These are phyloP conservation scores for Phytopythium chamaehyphon DNA, from an alignment of 352 stramenopile genomes.

Conservation along the genomic window DNA sequence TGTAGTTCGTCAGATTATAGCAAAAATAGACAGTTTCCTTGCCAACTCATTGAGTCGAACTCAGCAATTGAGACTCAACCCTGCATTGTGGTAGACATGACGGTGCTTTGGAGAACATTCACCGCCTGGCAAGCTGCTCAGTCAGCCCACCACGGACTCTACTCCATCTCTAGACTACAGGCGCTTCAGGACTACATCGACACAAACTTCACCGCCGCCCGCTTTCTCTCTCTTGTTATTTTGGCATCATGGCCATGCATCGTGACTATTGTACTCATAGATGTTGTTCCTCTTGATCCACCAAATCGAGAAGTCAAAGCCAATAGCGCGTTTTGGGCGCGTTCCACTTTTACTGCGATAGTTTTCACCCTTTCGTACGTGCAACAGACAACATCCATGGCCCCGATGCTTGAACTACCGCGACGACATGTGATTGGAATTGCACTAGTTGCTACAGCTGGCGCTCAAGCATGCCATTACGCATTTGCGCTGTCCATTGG, in stretches of 20 bases:
- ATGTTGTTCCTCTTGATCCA: slow-evolving; percentile 12
- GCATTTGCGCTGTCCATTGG: slow-evolving; percentile 6
- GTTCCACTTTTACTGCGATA: slow-evolving; percentile 4
- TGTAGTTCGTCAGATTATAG: too few species aligned
- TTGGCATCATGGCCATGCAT: slow-evolving; percentile 15
- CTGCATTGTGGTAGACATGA: too few species aligned
- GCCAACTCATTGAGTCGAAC: too few species aligned
- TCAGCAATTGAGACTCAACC: too few species aligned
- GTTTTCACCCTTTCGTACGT: slow-evolving; percentile 8
- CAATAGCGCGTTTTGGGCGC: slow-evolving; percentile 11
- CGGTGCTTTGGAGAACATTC: too few species aligned
- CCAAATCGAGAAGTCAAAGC: slow-evolving; percentile 4
- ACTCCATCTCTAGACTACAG: slow-evolving; percentile 13
- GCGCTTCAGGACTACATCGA: slow-evolving; percentile 4
- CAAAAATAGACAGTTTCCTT: too few species aligned
- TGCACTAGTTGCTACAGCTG: slow-evolving; percentile 6
- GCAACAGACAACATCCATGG: slow-evolving; percentile 7
- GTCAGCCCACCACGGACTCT: neutral
- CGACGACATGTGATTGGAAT: slow-evolving; percentile 5
- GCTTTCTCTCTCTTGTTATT: neutral
- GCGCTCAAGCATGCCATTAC: slow-evolving; percentile 2
- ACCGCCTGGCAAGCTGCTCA: neutral
- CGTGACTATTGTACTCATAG: slow-evolving; percentile 10
- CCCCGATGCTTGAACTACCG: slow-evolving; percentile 8
- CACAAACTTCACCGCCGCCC: neutral